phyloP scores from a whole-genome alignment of 78 protist species.

The Dictyostelium intermedium region DNA sequence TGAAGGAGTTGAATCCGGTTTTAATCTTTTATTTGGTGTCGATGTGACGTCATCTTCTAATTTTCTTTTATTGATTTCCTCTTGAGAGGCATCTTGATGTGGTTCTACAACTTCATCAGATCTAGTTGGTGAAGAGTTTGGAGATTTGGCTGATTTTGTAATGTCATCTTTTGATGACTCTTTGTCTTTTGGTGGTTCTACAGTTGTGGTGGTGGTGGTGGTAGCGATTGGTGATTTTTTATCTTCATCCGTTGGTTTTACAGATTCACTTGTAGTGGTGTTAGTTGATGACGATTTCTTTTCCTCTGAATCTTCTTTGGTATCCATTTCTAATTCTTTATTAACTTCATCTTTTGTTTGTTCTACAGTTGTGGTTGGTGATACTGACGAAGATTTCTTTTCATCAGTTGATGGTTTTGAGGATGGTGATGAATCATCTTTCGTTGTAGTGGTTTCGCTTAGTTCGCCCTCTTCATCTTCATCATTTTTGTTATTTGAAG shows the following conservation, averaged over 20 bases:
- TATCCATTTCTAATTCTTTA: not conserved
- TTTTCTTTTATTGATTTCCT: slow-evolving; percentile 70
- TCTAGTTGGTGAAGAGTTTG: slow-evolving; percentile 41
- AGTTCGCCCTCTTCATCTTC: not conserved
- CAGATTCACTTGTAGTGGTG: not conserved
- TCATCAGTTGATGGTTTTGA: not conserved
- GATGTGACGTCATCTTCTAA: slow-evolving; percentile 13
- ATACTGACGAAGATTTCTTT: not conserved
- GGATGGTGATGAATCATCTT: not conserved
- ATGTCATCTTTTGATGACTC: not conserved
- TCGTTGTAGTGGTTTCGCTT: not conserved
- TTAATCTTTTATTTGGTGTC: slow-evolving; percentile 27
- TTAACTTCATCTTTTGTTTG: not conserved
- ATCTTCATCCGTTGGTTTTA: not conserved
- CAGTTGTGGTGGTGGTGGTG: not conserved
- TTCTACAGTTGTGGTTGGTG: slow-evolving; percentile 2
- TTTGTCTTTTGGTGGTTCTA: not conserved
- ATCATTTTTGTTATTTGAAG: not conserved
- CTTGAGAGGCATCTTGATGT: slow-evolving; percentile 72
- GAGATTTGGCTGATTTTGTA: not conserved
- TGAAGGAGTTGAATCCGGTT: not conserved
- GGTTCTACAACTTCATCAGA: slow-evolving; percentile 72
- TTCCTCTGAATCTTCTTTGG: not conserved
- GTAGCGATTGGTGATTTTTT: not conserved
- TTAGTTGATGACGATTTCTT: not conserved